Conservation (phyloP, 2,329 filamentous ascomycete genomes). For the Aureobasidium vineae region DNA sequence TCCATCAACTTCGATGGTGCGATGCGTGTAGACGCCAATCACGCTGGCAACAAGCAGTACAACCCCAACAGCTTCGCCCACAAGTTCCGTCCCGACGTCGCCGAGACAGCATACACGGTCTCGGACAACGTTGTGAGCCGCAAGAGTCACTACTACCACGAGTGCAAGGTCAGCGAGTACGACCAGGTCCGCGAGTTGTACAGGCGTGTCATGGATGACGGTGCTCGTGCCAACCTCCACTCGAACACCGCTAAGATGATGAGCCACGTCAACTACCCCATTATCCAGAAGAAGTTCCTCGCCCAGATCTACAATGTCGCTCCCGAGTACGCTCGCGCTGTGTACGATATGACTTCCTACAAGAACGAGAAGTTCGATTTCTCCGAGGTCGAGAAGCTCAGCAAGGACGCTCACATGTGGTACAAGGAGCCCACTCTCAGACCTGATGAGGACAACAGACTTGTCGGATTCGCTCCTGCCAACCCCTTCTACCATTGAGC, state of each 20-base stretch:
- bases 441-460: constrained; percentile 42
- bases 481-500: constrained; percentile 24
- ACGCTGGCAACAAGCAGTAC: constrained; percentile 52
- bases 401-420: constrained; percentile 47
- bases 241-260: constrained; percentile 49
- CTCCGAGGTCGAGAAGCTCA: constrained; percentile 47
- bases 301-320: constrained; percentile 54
- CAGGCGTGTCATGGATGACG: constrained; percentile 49
- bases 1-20: constrained; percentile 52
- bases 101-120: constrained; percentile 52
- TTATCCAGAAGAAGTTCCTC: constrained; percentile 49
- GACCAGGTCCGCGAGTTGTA: constrained; percentile 53
- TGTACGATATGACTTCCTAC: constrained; percentile 46
- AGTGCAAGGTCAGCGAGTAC: constrained; percentile 55
- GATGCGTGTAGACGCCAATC: constrained; percentile 51
- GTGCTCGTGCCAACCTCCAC: constrained; percentile 48
- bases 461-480: constrained; percentile 40
- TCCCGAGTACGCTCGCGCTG: constrained; percentile 48
- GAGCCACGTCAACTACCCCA: constrained; percentile 34
- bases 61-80: constrained; percentile 53
- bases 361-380: constrained; percentile 48
- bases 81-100: constrained; percentile 53
- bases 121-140: constrained; percentile 52
- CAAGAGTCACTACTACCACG: constrained; percentile 56
- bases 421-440: constrained; percentile 50